Evolutionary conservation across 2,329 filamentous ascomycete species (phyloP), one percentile per base, ranked within the genome.

Genomic region (Pezicula carpinea): DNA sequence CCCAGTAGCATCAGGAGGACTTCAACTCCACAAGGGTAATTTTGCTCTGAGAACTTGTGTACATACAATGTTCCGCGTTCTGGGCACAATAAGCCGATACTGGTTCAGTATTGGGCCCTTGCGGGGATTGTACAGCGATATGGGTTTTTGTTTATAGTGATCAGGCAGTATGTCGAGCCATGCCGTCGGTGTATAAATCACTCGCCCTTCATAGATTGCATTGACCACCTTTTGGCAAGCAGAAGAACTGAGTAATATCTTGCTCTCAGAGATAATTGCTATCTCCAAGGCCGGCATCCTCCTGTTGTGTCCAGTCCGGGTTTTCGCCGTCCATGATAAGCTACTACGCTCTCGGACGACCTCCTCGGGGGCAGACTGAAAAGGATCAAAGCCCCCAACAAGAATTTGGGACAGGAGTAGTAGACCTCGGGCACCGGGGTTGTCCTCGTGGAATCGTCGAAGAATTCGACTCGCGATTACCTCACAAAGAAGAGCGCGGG

Each of bases 91-190:
- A 6, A 95, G 75, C 1, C 89, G 85, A 60, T 93, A 93, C 62
- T 95, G 89, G 59, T 95, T 92, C 18, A 95, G 74, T 21, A 91
- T 62, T 1, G 87, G 86, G 5, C 85, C 87, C 53, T 83, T 79
- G 14, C 85, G 73, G 1, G 88, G 89, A 59, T 91, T 83, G 64
- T 93, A 93, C 0, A 93, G 70, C 6, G 85, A 83, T 46, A 93
- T 91, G 2, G 87, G 87, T 56, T 87, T 87, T 59, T 85, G 79
- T 68, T 93, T 93, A 72, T 93, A 95, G 57, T 86, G 82, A 63
- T 93, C 89, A 1, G 89, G 88, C 40, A 95, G 81, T 49, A 95
- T 85, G 64, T 93, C 86, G 64, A 92, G 80, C 62, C 89, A 90
- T 0, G 83, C 82, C 0, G 83, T 88, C 0, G 89, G 89, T 1